Percentiles rank a stretch among this genome's conserved stretches.
phyloP scores from a whole-genome alignment of 768 basidiomycete species.

The Coprinopsis strossmayeri region DNA sequence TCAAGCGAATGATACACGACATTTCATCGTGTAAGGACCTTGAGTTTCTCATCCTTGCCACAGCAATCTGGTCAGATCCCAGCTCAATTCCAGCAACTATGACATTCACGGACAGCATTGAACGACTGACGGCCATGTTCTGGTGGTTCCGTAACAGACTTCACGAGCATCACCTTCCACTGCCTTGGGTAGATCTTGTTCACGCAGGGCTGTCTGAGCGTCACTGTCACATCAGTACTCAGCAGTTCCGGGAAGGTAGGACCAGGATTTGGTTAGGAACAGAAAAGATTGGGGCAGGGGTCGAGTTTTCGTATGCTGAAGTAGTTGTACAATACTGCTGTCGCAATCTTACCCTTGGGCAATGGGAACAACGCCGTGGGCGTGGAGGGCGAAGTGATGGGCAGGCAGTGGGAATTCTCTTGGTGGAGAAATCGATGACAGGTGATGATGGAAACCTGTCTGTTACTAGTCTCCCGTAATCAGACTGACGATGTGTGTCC shows the following conservation, averaged over 20 bases:
- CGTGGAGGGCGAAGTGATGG: conserved; percentile 7
- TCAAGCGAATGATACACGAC: conserved; percentile 12
- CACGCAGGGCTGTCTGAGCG: conserved; percentile 16
- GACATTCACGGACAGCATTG: conserved; percentile 14
- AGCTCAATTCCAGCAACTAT: conserved; percentile 11
- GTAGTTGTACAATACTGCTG: conserved; percentile 14
- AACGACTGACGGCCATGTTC: conserved; percentile 16
- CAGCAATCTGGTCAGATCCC: neutral
- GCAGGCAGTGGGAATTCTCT: conserved; percentile 8
- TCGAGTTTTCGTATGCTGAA: conserved; percentile 15
- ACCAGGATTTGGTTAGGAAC: conserved; percentile 14
- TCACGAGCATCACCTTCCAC: conserved; percentile 7
- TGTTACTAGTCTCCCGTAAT: neutral
- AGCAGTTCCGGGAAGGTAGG: conserved; percentile 11
- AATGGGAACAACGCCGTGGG: conserved; percentile 13
- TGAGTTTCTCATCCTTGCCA: conserved; percentile 14
- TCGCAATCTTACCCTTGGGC: conserved; percentile 11
- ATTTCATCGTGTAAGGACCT: conserved; percentile 14
- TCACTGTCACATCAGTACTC: conserved; percentile 14
- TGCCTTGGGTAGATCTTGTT: conserved; percentile 14
- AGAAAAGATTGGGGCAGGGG: conserved; percentile 18
- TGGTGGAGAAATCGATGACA: conserved; percentile 14
- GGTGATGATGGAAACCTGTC: conserved; percentile 4
- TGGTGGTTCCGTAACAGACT: conserved; percentile 15
- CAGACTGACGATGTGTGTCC: neutral